Percentiles rank a stretch among this genome's conserved stretches.
These are phyloP conservation scores for Takakia lepidozioides DNA, from an alignment of 225 moss, liverwort and hornwort species.

Conservation along the genomic window DNA sequence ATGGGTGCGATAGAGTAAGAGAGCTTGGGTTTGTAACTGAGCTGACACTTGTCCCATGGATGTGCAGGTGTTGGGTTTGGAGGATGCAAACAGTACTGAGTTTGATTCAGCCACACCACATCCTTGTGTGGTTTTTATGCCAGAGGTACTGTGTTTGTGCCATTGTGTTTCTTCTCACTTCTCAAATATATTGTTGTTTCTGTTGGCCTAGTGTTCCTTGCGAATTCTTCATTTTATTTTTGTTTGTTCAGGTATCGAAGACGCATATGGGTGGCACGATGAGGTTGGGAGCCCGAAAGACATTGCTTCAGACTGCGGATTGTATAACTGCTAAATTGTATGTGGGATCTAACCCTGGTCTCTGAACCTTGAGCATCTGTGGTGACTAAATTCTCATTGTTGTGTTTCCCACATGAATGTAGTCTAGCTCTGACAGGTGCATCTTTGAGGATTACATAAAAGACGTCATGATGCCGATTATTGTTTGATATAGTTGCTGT, in stretches of 20 bases:
- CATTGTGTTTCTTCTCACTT: too few relatives aligned
- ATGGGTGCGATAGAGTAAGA: too few relatives aligned
- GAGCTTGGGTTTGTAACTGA: too few relatives aligned
- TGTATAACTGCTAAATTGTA: constrained; percentile 74
- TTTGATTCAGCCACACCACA: constrained; percentile 82
- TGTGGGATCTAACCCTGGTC: constrained; percentile 4
- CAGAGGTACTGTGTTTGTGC: constrained; percentile 45
- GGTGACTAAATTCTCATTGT: too few relatives aligned
- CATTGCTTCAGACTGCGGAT: constrained; percentile 60
- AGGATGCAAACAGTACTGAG: constrained; percentile 86
- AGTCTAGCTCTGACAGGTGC: too few relatives aligned
- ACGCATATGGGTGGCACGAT: constrained; percentile 97
- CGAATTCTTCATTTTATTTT: too few relatives aligned
- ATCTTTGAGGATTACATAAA: too few relatives aligned
- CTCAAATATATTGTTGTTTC: not conserved
- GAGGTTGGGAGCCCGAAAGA: constrained; percentile 90
- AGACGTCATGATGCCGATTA: too few relatives aligned
- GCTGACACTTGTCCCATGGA: too few relatives aligned
- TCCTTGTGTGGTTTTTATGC: constrained; percentile 98
- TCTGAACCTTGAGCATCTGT: too few relatives aligned
- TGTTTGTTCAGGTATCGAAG: constrained; percentile 63
- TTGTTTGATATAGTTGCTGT: too few relatives aligned
- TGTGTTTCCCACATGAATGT: too few relatives aligned
- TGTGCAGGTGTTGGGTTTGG: constrained; percentile 64
- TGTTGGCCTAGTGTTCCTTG: not conserved